Conservation (phyloP, 2,329 filamentous ascomycete species). For the Xylaria sp. region DNA sequence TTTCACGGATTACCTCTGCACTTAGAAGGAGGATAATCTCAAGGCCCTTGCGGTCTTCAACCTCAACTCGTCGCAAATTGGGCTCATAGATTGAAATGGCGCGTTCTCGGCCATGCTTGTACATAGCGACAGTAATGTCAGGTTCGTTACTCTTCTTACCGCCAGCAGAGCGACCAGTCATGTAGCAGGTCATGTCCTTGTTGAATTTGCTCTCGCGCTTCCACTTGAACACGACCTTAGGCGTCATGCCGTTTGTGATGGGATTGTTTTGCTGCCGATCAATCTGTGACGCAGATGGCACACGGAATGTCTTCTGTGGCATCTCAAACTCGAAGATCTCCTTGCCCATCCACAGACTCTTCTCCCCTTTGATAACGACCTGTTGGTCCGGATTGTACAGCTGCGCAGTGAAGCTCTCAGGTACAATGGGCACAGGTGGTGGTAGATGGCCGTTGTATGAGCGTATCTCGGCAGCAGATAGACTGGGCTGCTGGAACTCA, state of each 20-base stretch:
- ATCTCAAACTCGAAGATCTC: slow-evolving; percentile 90
- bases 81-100: slow-evolving; percentile 83
- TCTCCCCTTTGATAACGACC: slow-evolving; percentile 63
- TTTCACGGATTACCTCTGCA: slow-evolving; percentile 59
- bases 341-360: slow-evolving; percentile 72
- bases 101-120: slow-evolving; percentile 61
- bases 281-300: slow-evolving; percentile 71
- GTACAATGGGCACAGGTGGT: slow-evolving; percentile 66
- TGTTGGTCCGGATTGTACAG: slow-evolving; percentile 93
- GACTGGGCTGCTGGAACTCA: slow-evolving; percentile 75
- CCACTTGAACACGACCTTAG: slow-evolving; percentile 82
- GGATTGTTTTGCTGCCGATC: slow-evolving; percentile 67
- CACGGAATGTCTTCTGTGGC: slow-evolving; percentile 76
- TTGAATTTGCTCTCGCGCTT: slow-evolving; percentile 79
- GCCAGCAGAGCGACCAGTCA: slow-evolving; percentile 70
- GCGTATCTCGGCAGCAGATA: slow-evolving; percentile 76
- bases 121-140: slow-evolving; percentile 90
- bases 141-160: slow-evolving; percentile 82
- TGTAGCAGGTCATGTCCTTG: slow-evolving; percentile 82
- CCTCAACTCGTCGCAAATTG: slow-evolving; percentile 81
- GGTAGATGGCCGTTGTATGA: slow-evolving; percentile 61
- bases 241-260: slow-evolving; percentile 48
- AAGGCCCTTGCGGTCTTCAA: slow-evolving; percentile 89
- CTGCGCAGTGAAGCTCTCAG: slow-evolving; percentile 74
- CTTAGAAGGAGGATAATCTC: slow-evolving; percentile 71